phyloP scores from a whole-genome alignment of 2,329 filamentous ascomycete genomes.

The Lanzia echinophila region DNA sequence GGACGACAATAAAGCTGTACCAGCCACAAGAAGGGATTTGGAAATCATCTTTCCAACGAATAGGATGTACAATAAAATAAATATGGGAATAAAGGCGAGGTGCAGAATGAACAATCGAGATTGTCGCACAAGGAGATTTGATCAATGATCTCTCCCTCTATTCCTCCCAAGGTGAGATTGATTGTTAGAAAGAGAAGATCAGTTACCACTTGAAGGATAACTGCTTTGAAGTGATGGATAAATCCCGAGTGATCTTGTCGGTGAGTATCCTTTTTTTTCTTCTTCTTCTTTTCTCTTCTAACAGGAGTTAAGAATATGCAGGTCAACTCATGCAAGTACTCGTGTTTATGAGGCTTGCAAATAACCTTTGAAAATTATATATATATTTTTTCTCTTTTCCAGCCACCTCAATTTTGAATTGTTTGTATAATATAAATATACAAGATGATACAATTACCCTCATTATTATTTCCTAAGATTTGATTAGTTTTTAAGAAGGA shows the following conservation, averaged over 20 bases:
- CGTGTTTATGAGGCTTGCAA: not conserved
- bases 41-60: slow-evolving; percentile 20
- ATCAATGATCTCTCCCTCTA: not conserved
- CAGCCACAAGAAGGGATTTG: slow-evolving; percentile 17
- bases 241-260: not conserved
- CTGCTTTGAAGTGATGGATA: not conserved
- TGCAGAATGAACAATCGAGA: slow-evolving; percentile 1
- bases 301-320: not conserved
- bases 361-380: not conserved
- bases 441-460: too few species aligned
- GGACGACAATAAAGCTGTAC: slow-evolving; percentile 18
- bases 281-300: not conserved
- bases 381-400: not conserved
- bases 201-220: not conserved
- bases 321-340: slow-evolving; percentile 7
- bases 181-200: not conserved
- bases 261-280: not conserved
- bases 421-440: not conserved
- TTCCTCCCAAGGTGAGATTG: not conserved
- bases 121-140: not conserved
- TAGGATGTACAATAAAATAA: not conserved
- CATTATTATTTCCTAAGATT: not conserved
- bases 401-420: slow-evolving; percentile 6
- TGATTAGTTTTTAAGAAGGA: not conserved
- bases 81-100: not conserved